Conservation (phyloP, 768 basidiomycete species). For the Lactarius deliciosus region DNA sequence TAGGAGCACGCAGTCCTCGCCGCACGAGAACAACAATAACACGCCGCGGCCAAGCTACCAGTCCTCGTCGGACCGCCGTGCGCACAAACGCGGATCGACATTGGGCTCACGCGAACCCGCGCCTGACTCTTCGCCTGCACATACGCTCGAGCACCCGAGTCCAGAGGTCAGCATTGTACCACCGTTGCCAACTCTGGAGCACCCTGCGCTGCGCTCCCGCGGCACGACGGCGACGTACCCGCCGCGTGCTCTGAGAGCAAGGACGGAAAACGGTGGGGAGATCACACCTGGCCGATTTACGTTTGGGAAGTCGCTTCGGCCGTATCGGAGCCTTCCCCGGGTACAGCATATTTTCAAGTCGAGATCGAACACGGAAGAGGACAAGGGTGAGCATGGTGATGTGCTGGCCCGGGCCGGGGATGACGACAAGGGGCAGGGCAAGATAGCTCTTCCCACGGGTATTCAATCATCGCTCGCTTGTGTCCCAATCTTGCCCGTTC, state of each 20-base stretch:
- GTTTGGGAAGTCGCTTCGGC: conserved; percentile 35
- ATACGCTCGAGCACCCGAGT: conserved; percentile 43
- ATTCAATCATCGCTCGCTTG: neutral
- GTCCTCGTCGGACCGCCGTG: conserved; percentile 33
- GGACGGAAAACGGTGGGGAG: conserved; percentile 23
- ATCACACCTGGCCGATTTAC: conserved; percentile 23
- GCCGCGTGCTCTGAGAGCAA: conserved; percentile 20
- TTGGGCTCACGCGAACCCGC: conserved; percentile 32
- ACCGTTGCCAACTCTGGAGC: conserved; percentile 56
- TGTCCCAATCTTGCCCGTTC: conserved; percentile 2
- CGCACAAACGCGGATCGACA: conserved; percentile 31
- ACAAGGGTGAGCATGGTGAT: neutral
- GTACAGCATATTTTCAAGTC: conserved; percentile 33
- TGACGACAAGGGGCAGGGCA: conserved; percentile 2
- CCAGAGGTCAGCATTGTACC: conserved; percentile 41
- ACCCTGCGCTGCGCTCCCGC: conserved; percentile 29
- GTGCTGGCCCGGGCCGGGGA: neutral
- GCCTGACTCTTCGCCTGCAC: conserved; percentile 38
- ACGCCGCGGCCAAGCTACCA: conserved; percentile 27
- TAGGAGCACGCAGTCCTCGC: conserved; percentile 36
- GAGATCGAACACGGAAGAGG: conserved; percentile 16
- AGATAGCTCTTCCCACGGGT: conserved; percentile 13
- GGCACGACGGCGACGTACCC: conserved; percentile 30
- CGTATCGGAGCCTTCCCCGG: conserved; percentile 34
- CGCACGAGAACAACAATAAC: conserved; percentile 31